Percentiles rank a stretch among this genome's conserved stretches.
Evolutionary conservation across 2,329 filamentous ascomycete species (phyloP).

Genomic region (Hymenoscyphus scutula): DNA sequence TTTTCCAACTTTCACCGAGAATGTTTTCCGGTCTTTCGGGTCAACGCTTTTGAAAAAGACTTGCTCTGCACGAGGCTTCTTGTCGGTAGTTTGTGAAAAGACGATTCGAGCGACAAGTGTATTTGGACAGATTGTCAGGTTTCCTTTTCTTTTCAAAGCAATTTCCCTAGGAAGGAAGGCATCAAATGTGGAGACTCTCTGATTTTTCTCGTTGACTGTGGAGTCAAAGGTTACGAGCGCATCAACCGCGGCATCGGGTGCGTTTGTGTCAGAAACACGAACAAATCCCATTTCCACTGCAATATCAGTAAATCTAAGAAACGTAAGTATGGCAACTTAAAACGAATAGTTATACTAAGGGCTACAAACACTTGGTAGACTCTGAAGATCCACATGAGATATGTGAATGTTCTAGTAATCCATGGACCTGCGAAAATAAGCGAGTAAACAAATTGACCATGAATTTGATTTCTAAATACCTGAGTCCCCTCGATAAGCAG

Average conservation of each 20-base stretch:
- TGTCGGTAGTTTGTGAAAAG: neutral
- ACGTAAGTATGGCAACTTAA: neutral
- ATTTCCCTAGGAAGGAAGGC: neutral
- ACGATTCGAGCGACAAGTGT: neutral
- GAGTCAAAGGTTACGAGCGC: neutral
- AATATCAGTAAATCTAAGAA: neutral
- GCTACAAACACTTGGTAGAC: neutral
- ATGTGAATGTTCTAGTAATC: neutral
- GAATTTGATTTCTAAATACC: neutral
- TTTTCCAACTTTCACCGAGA: slow-evolving; percentile 8
- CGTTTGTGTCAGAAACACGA: neutral
- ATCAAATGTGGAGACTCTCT: neutral
- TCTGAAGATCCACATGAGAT: neutral
- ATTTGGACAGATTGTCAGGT: neutral
- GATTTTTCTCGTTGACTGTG: neutral
- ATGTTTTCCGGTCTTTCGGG: neutral
- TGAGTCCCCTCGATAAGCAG: neutral
- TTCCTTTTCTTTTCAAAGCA: neutral
- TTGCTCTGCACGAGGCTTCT: neutral
- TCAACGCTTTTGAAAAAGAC: neutral
- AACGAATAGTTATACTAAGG: too few species aligned
- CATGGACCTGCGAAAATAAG: neutral
- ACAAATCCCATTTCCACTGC: neutral
- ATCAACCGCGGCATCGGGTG: neutral
- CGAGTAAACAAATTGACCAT: neutral